Conservation (phyloP, 2,329 filamentous ascomycete species). For the Fusarium liriodendri region DNA sequence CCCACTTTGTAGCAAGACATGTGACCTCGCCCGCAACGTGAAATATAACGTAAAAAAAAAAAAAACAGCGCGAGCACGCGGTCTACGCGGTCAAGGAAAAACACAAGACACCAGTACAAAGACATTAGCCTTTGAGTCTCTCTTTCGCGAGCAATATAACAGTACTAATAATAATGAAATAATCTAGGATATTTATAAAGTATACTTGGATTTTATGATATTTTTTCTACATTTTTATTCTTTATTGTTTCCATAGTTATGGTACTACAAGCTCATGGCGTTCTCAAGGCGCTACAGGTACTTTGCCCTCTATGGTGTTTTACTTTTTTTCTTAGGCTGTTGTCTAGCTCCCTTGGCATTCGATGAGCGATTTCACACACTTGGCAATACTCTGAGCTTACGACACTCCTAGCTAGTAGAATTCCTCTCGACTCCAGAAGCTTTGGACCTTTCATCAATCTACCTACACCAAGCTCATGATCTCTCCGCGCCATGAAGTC, state of each 20-base stretch:
- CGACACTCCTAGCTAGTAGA: constrained; percentile 18
- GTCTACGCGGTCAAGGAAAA: background rate
- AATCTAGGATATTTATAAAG: background rate
- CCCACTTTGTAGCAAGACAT: background rate
- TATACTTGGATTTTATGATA: background rate
- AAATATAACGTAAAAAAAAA: background rate
- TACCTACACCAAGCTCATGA: background rate
- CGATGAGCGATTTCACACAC: constrained; percentile 15
- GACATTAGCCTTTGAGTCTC: background rate
- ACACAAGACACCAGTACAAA: background rate
- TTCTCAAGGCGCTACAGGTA: background rate
- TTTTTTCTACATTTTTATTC: background rate
- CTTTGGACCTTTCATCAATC: background rate
- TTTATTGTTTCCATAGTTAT: background rate
- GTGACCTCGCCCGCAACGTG: background rate
- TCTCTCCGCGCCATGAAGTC: constrained; percentile 45
- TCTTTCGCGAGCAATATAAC: background rate
- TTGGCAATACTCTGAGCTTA: constrained; percentile 22
- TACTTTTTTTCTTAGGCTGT: background rate
- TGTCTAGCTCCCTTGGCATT: constrained; percentile 1
- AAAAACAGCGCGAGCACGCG: background rate
- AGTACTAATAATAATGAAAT: background rate
- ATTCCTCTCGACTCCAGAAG: background rate
- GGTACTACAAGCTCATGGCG: background rate
- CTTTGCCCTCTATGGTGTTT: background rate